Evolutionary conservation across 306 rosid species (phyloP), one percentile per base, ranked within the genome.

Genomic region (Adenanthera pavonina): DNA sequence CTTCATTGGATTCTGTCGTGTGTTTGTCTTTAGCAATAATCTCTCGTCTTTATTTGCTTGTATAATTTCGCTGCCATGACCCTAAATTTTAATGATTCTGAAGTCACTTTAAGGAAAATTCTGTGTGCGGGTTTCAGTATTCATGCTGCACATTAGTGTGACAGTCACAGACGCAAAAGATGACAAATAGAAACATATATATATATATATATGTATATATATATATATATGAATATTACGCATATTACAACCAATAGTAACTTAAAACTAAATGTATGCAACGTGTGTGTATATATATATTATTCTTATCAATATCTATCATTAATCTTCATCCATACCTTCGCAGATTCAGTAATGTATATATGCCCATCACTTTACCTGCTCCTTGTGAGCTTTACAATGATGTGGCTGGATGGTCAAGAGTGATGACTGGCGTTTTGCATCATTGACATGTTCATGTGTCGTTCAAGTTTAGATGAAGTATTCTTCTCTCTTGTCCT

Each of bases 71-170:
- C n/a, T 38, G 51, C 51, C 15, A 69, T 54, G 74, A 44, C 38
- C n/a, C 0, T 6, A 4, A 48, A 19, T 69, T 44, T 69, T 44
- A 69, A 69, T 69, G 74, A 46, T 46, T 20, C 56, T 46, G 56
- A 44, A 25, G 19, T 69, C 40, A 30, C 74, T 46, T 69, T 44
- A 43, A 46, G 74, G 40, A 69, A 46, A 69, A 20, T 44, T 69
- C 54, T 44, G 74, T 20, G 16, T 69, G 38, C 11, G 12, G 40
- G 38, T 36, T 12, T 20, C 54, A 20, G n/a, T 43, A 19, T 46
- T 69, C 56, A 44, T 19, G 54, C 54, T 46, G 56, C 19, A 20
- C 17, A 12, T 44, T n/a, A 68, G 52, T 19, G 73, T 43, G 73
- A 68, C 17, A 43, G 53, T 68, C n/a, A 10, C 38, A 20, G 56